phyloP scores from a whole-genome alignment of 768 basidiomycete species.

The Candolleomyces eurysporus region DNA sequence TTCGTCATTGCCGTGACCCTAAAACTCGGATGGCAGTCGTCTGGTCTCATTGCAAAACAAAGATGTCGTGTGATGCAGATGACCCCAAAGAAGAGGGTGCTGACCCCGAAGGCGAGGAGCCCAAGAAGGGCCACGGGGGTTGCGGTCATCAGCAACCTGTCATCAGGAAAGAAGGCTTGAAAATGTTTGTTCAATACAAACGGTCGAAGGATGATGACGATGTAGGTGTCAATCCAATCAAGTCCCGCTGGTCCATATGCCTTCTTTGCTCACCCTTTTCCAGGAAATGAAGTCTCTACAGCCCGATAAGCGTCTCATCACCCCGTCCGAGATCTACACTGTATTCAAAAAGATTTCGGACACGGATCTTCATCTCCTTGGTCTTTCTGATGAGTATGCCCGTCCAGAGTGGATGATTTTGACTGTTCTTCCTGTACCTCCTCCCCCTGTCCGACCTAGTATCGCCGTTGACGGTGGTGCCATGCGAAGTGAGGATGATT shows the following conservation, averaged over 20 bases:
- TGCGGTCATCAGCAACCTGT: conserved; percentile 91
- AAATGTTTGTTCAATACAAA: conserved; percentile 94
- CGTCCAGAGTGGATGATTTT: conserved; percentile 99
- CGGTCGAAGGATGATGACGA: conserved; percentile 94
- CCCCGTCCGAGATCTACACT: conserved; percentile 86
- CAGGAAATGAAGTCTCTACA: conserved; percentile 81
- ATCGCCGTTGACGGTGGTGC: conserved; percentile 96
- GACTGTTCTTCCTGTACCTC: conserved; percentile 95
- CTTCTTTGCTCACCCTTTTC: conserved; percentile 15
- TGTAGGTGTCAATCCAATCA: conserved; percentile 44
- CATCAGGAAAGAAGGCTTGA: conserved; percentile 92
- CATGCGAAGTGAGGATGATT: conserved; percentile 95
- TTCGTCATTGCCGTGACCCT: conserved; percentile 82
- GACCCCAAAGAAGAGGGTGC: conserved; percentile 84
- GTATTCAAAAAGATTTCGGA: conserved; percentile 96
- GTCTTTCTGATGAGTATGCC: conserved; percentile 93
- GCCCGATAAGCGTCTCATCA: conserved; percentile 79
- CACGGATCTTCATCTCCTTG: conserved; percentile 82
- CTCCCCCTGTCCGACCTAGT: conserved; percentile 96
- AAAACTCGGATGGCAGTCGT: conserved; percentile 86
- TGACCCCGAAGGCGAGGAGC: conserved; percentile 64
- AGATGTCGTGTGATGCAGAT: conserved; percentile 86
- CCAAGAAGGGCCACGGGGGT: conserved; percentile 93
- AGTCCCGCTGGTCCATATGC: neutral
- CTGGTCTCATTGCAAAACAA: conserved; percentile 85